phyloP scores from a whole-genome alignment of 345 rosid genomes.

The Lepidium didymum region DNA sequence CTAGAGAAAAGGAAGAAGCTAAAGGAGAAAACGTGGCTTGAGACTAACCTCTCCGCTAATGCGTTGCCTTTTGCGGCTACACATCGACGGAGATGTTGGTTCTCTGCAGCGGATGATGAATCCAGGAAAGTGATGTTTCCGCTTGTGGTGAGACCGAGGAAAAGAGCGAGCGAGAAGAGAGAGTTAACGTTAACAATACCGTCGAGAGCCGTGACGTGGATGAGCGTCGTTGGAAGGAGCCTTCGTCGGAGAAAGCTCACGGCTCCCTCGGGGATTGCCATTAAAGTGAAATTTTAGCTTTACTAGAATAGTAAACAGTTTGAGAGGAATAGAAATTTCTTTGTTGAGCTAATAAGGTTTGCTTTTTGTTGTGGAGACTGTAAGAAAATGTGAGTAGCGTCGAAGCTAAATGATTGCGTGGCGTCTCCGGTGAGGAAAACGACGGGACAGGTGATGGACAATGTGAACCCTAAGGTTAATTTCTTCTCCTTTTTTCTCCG shows the following conservation, averaged over 20 bases:
- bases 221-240: constrained; percentile 29
- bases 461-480: background rate
- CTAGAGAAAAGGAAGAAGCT: constrained; percentile 78
- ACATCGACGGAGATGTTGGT: constrained; percentile 28
- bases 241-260: constrained; percentile 13
- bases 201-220: constrained; percentile 75
- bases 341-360: background rate
- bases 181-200: constrained; percentile 79
- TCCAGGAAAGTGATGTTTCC: constrained; percentile 23
- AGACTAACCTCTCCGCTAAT: constrained; percentile 43
- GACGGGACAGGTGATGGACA: background rate
- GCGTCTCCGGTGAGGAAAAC: background rate
- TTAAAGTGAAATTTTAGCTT: no score
- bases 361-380: background rate
- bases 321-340: background rate
- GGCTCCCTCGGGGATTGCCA: constrained; percentile 14
- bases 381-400: constrained; percentile 10
- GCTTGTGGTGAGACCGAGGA: constrained; percentile 56
- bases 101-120: constrained; percentile 13
- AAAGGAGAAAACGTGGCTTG: constrained; percentile 82
- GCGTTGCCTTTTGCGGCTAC: constrained; percentile 27
- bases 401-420: constrained; percentile 12
- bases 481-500: no score
- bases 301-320: background rate
- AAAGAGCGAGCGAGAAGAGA: constrained; percentile 74